Base-by-base conservation (phyloP, 2,329 filamentous ascomycete genomes). In the Fusarium nisikadoi region DNA sequence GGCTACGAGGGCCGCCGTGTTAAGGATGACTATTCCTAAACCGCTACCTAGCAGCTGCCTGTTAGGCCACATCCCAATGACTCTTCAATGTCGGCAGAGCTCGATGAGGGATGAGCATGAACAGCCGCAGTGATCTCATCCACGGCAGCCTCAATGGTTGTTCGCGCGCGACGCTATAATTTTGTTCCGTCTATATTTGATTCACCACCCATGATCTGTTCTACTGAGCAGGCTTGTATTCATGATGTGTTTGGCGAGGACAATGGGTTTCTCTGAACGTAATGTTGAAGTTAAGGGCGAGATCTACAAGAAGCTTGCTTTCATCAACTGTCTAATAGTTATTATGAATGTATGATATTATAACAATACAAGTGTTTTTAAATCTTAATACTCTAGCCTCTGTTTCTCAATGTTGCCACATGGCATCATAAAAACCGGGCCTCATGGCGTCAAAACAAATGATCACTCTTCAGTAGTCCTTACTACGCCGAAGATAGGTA, bases 21-120 rank as follows among this genome's bases (percentile, higher is more conserved):
- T 75, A 93, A 93, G 86, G 91, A 93, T 31, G 90, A 93, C 68
- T 93, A 93, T 78, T 84, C 86, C 49, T 90, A 84, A 83, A 70
- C 50, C 49, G 62, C 35, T 25, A 42, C 52, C 41, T 56, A 54
- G 41, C 23, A 46, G 17, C 36, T n/a, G 42, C 25, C 43, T 16
- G 12, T 38, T 10, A 27, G 38, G 39, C 41, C 33, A 35, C 35
- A 10, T 33, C 35, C 23, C 31, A 46, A 27, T 33, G 38, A 45
- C 41, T 35, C 31, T 27, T 23, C 13, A 13, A 42, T 23, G 9
- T 56, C 54, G 58, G 45, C 39, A 42, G 46, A 53, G 47, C 55
- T 46, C 36, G 45, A 47, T 53, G 10, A 36, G 38, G 43, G 16
- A 27, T 23, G n/a, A 10, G 16, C 8, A 14, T 19, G 29, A 39